Evolutionary conservation across 2,329 filamentous ascomycete genomes (phyloP), one percentile per base, ranked within the genome.

Genomic region (Exophiala lecanii-corni): DNA sequence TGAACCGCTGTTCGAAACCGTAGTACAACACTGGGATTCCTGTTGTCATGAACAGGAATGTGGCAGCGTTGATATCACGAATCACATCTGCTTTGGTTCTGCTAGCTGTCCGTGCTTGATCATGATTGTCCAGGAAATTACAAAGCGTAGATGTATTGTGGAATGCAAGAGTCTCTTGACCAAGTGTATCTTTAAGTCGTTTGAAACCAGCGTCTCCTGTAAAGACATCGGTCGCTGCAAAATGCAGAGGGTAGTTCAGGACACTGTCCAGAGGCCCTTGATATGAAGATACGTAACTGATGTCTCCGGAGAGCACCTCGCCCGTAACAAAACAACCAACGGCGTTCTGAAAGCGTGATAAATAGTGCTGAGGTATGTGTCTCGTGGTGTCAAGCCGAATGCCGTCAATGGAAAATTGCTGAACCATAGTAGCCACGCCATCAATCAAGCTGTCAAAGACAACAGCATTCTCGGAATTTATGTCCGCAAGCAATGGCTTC

Each of bases 11-110:
- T 60, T 84, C 81, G 48, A 80, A 76, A 19, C 80, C 81, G 52
- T 81, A 73, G 61, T 83, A 84, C 23, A 83, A 69, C 42, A 82
- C 77, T 1, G 79, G 79, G 28, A 83, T 76, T 15, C 80, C 80
- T 41, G 81, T 61, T 21, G 59, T 57, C 13, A 84, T 70, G 20
- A 84, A 71, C n/a, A 74, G 75, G 55, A 77, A 82, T 0, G 77
- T 70, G 30, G 83, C 66, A 4, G 75, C 70, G 53, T 84, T 84
- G 59, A 78, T 76, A 34, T 78, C 73, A 2, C 81, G 68, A 39
- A 60, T 36, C 4, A 58, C 45, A 62, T 5, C 71, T 59, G 55
- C 83, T 79, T 7, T 64, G 57, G 38, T 73, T 79, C 45, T 69
- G 59, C 48, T 63, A 71, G 16, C 74, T 59, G 58, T 77, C 16